Conservation (phyloP, 495 filamentous ascomycete genomes). For the Neurospora intermedia region DNA sequence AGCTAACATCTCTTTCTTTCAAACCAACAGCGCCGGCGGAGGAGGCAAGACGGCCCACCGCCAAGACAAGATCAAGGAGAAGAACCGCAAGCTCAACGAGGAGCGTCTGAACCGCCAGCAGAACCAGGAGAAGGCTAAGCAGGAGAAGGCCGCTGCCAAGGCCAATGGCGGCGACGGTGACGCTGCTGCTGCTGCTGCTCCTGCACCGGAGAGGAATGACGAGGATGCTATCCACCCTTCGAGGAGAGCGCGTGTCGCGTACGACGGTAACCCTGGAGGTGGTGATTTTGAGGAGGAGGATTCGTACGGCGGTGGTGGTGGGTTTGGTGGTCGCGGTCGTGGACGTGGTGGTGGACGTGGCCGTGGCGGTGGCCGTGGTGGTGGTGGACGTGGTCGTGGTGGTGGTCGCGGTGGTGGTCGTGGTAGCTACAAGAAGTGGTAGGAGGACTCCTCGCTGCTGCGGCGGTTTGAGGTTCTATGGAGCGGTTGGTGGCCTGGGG, state of each 20-base stretch:
- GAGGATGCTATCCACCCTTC: conserved; percentile 20
- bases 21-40: conserved; percentile 53
- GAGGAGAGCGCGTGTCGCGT: conserved; percentile 14
- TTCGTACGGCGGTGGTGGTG: not conserved
- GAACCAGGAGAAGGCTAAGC: conserved; percentile 40
- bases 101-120: conserved; percentile 50
- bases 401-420: not conserved
- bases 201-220: conserved; percentile 13
- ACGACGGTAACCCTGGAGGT: conserved; percentile 2
- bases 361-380: not conserved
- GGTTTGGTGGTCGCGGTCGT: not conserved
- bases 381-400: conserved; percentile 8
- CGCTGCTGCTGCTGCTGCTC: not conserved
- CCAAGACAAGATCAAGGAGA: conserved; percentile 63
- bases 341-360: not conserved
- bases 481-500: not conserved
- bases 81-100: conserved; percentile 74
- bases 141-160: conserved; percentile 36
- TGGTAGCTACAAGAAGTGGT: not conserved
- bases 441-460: not conserved
- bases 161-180: conserved; percentile 2
- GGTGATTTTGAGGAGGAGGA: not conserved
- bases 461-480: not conserved
- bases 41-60: conserved; percentile 67
- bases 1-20: no score